Evolutionary conservation across 106 monocot species (phyloP).

Genomic region (Dioscorea dumetorum): DNA sequence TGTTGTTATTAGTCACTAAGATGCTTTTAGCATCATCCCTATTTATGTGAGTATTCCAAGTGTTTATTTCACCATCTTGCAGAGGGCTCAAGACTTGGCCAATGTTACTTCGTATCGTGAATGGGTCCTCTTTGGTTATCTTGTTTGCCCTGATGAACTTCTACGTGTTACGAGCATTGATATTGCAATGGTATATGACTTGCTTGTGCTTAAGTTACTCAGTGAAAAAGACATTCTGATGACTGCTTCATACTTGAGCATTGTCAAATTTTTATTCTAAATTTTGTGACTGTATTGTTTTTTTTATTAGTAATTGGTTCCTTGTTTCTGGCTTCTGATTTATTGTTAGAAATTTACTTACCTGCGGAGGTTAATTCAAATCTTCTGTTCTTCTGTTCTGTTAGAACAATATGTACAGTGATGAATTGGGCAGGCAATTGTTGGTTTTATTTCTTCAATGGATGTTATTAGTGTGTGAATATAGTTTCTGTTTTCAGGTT

Average conservation of each 20-base stretch:
- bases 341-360: too few species aligned
- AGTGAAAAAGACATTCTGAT: too few species aligned
- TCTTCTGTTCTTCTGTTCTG: too few species aligned
- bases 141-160: slow-evolving; percentile 96
- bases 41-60: too few species aligned
- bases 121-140: slow-evolving; percentile 96
- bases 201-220: too few species aligned
- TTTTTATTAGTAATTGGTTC: too few species aligned
- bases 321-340: too few species aligned
- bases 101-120: slow-evolving; percentile 94
- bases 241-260: too few species aligned
- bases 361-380: too few species aligned
- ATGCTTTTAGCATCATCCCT: background rate
- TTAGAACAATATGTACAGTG: too few species aligned
- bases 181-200: slow-evolving; percentile 75
- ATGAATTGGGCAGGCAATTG: background rate
- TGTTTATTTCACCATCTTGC: background rate
- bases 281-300: too few species aligned
- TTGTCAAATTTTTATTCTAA: too few species aligned
- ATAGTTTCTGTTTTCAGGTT: slow-evolving; percentile 50
- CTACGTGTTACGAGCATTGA: slow-evolving; percentile 98
- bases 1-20: background rate
- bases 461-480: background rate
- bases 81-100: slow-evolving; percentile 99
- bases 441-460: background rate